A percentile compares a stretch with the other conserved stretches of the same genome.
phyloP scores from a whole-genome alignment of 257 asterid species.

The Paraleonurus japonicus region DNA sequence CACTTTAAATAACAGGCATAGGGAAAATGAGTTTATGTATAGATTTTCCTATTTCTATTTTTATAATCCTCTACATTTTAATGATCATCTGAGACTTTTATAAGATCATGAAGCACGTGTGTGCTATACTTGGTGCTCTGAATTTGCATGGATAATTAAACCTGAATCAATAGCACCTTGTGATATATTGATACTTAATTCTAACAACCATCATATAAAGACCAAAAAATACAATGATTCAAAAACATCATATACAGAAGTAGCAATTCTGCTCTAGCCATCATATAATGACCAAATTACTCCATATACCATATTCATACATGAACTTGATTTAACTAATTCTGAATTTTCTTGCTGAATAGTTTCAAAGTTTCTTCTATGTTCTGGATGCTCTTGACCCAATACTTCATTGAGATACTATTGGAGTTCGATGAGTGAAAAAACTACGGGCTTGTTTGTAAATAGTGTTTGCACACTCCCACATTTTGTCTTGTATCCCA shows the following conservation, averaged over 20 bases:
- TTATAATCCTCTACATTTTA: not conserved
- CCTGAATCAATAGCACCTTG: not conserved
- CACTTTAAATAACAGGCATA: not conserved
- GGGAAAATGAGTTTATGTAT: not conserved
- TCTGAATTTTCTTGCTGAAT: not conserved
- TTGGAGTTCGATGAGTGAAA: conserved; percentile 10
- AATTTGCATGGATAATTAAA: not conserved
- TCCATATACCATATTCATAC: not conserved
- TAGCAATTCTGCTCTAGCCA: not conserved
- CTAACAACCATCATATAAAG: not conserved
- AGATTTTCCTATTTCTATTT: conserved; percentile 1
- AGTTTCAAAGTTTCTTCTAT: not conserved
- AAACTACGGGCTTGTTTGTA: not conserved
- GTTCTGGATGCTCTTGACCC: not conserved
- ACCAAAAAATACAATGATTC: not conserved
- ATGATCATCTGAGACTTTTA: not conserved
- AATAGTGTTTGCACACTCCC: not conserved
- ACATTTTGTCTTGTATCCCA: not conserved
- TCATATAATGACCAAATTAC: not conserved
- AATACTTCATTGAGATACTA: not conserved
- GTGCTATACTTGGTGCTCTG: not conserved
- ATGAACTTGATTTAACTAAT: not conserved
- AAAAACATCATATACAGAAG: not conserved
- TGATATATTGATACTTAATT: not conserved
- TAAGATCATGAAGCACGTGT: not conserved